Base-by-base conservation (phyloP, 1,284 basidiomycete species). In the Irpex sp. region DNA sequence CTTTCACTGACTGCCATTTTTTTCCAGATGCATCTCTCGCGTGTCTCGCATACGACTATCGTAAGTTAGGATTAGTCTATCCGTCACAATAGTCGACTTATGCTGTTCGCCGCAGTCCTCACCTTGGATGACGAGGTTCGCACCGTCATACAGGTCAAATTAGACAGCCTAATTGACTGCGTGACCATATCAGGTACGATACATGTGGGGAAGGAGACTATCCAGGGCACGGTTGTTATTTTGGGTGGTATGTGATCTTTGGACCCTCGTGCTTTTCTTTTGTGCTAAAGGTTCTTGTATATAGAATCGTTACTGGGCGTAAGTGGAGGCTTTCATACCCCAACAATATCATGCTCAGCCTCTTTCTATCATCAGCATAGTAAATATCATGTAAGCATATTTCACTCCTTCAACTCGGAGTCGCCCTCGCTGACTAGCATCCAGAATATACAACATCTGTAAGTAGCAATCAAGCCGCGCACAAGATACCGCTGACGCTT, bases 381-480 rank as follows among this genome's bases (percentile, higher is more conserved):
- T 51, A 9, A 51, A 51, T 21, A 51, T 51, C 19, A 21, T 51
- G 49, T 51, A 17, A 51, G 49, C 26, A 26, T 4, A 26, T 19
- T n/a, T 8, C 3, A 3, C 13, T 5, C 49, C 1, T 51, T 38
- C 15, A 17, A 9, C 17, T 57, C 36, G 21, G 26, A 34, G 34
- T 21, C 3, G 9, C 15, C 9, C 7, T 49, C 26, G 13, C 54
- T 17, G 17, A 31, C 31, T 38, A 44, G 60, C 11, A 11, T 62
- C 19, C n/a, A 62, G 60, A 13, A 57, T 62, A 17, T 62, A 34
- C 44, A 62, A 56, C 57, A 44, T 57, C 15, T 48, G 60, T 62
- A 44, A 57, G 31, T 13, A 19, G 5, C 36, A 13, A 60, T 44
- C 51, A 21, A 51, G 17, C 15, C 8, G 49, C 49, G 13, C 15